Conservation (phyloP, 2,329 filamentous ascomycete species). For the Arachnomyces sp. region DNA sequence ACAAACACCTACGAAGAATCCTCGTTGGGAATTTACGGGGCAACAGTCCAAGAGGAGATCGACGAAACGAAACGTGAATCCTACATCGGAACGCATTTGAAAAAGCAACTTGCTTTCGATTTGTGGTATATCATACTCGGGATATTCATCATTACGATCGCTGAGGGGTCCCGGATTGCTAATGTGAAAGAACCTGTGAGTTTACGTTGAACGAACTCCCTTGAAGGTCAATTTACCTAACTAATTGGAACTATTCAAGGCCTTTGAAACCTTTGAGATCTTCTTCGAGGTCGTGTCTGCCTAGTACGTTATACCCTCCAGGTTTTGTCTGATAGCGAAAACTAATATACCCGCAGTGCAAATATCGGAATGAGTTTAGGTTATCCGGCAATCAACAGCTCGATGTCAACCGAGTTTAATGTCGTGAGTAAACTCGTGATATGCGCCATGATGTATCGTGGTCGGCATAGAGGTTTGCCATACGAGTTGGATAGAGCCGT, state of each 20-base stretch:
- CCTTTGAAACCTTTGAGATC: slow-evolving; percentile 51
- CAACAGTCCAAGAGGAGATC: slow-evolving; percentile 16
- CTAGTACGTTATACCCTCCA: slow-evolving; percentile 25
- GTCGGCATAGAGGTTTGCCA: slow-evolving; percentile 49
- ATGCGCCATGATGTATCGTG: slow-evolving; percentile 49
- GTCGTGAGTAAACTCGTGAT: slow-evolving; percentile 48
- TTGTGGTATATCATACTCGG: slow-evolving; percentile 58
- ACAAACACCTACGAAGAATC: slow-evolving; percentile 65
- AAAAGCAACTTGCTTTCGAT: slow-evolving; percentile 58
- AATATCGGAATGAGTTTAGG: slow-evolving; percentile 30
- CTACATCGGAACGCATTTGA: slow-evolving; percentile 50
- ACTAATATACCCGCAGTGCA: slow-evolving; percentile 16
- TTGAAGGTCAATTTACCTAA: background rate
- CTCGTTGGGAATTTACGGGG: slow-evolving; percentile 50
- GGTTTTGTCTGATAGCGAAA: background rate
- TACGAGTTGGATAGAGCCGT: slow-evolving; percentile 46
- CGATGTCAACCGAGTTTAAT: slow-evolving; percentile 39
- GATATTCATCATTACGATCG: slow-evolving; percentile 50
- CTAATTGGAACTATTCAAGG: slow-evolving; percentile 7
- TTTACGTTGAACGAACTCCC: background rate
- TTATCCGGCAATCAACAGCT: slow-evolving; percentile 22
- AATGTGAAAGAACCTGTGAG: slow-evolving; percentile 20
- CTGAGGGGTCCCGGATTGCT: slow-evolving; percentile 39
- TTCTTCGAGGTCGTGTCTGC: slow-evolving; percentile 36
- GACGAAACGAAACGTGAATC: slow-evolving; percentile 23